Evolutionary conservation across 2,329 filamentous ascomycete genomes (phyloP).

Genomic region (Epichloe baconii): DNA sequence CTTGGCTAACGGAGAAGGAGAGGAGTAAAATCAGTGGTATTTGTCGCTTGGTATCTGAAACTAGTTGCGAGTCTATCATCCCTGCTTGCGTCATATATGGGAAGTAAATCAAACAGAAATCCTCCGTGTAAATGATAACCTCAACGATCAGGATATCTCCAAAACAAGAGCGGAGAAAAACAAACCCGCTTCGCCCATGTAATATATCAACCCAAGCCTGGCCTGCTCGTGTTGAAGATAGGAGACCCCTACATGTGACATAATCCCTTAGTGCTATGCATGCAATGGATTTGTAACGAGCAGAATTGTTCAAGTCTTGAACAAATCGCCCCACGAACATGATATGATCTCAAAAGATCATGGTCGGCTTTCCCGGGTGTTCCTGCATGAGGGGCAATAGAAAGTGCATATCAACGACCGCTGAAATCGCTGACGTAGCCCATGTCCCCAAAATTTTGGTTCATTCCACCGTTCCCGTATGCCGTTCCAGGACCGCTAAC

Average conservation of each 20-base stretch:
- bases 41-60: slow-evolving; percentile 1
- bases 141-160: too few species aligned
- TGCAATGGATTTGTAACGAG: too few species aligned
- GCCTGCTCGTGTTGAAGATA: too few species aligned
- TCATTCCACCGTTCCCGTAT: slow-evolving; percentile 43
- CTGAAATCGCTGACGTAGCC: slow-evolving; percentile 40
- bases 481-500: slow-evolving; percentile 49
- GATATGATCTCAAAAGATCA: too few species aligned
- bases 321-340: not conserved
- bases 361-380: not conserved
- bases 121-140: too few species aligned
- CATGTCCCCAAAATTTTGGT: slow-evolving; percentile 39
- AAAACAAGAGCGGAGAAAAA: not conserved
- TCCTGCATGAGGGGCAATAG: not conserved
- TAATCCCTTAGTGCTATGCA: too few species aligned
- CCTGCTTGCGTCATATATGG: not conserved
- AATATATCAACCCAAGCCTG: too few species aligned
- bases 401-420: slow-evolving; percentile 13
- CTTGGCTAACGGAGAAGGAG: not conserved
- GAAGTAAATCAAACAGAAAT: not conserved
- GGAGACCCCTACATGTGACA: too few species aligned
- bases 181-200: not conserved
- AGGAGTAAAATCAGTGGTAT: not conserved
- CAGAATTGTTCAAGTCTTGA: too few species aligned
- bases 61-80: slow-evolving; percentile 1